Conservation (phyloP, 2,329 filamentous ascomycete genomes). For the Drechslerella stenobrocha region DNA sequence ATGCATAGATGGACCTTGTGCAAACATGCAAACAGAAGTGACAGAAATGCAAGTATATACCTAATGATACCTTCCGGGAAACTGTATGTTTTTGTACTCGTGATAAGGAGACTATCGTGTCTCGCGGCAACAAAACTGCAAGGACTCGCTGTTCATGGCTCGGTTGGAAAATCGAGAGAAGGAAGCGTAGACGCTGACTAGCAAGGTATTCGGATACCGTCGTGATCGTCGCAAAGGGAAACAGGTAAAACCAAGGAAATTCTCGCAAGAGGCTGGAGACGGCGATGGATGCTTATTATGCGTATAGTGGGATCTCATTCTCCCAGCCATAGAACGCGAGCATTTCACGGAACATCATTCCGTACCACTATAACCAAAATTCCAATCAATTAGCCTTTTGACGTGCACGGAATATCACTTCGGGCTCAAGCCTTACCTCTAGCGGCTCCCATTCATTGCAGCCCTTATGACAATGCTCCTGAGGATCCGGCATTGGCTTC, state of each 20-base stretch:
- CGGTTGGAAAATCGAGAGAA: neutral
- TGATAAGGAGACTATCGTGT: slow-evolving; percentile 2
- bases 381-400: slow-evolving; percentile 8
- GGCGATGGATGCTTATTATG: slow-evolving; percentile 27
- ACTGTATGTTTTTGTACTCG: slow-evolving; percentile 2
- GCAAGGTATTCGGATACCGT: neutral
- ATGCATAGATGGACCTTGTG: neutral
- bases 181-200: neutral
- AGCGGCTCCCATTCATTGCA: slow-evolving; percentile 53
- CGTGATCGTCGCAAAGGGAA: slow-evolving; percentile 6
- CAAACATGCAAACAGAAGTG: neutral
- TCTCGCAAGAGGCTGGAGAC: neutral
- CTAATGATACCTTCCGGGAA: neutral
- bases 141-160: slow-evolving; percentile 27
- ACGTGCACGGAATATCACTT: neutral
- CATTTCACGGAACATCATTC: slow-evolving; percentile 57
- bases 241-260: neutral
- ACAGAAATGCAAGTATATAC: neutral
- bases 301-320: slow-evolving; percentile 51
- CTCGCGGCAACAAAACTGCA: slow-evolving; percentile 2
- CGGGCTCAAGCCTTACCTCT: slow-evolving; percentile 45
- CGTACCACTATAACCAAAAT: slow-evolving; percentile 56
- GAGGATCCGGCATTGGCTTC: slow-evolving; percentile 50
- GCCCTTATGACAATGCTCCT: slow-evolving; percentile 51
- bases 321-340: slow-evolving; percentile 52